Evolutionary conservation across 495 filamentous ascomycete genomes (phyloP).

Genomic region (Annulohypoxylon maeteangense): DNA sequence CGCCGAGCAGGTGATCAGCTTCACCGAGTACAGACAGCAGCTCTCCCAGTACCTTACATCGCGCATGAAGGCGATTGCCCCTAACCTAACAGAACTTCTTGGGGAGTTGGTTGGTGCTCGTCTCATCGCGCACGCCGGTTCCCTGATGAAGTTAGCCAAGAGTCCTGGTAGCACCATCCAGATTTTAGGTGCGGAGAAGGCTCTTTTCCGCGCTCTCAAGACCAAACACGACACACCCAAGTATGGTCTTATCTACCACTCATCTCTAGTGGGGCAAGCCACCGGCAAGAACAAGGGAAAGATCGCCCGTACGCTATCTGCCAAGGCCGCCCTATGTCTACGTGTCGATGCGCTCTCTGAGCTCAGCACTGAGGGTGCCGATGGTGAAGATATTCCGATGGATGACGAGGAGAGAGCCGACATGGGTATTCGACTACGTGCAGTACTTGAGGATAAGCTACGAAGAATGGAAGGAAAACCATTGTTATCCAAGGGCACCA

Average conservation of each 20-base stretch:
- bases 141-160: constrained; percentile 95
- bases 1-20: constrained; percentile 90
- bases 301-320: constrained; percentile 93
- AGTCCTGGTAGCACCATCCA: constrained; percentile 95
- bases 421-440: constrained; percentile 76
- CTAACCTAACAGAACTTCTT: constrained; percentile 93
- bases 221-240: constrained; percentile 99
- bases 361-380: constrained; percentile 68
- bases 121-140: constrained; percentile 95
- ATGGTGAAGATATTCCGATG: constrained; percentile 69
- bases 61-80: constrained; percentile 96
- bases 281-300: constrained; percentile 99
- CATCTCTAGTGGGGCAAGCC: constrained; percentile 94
- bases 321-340: constrained; percentile 91
- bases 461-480: constrained; percentile 91
- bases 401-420: constrained; percentile 87
- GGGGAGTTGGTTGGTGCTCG: constrained; percentile 95
- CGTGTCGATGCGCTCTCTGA: constrained; percentile 92
- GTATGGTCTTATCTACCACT: constrained; percentile 99
- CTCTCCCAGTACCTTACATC: constrained; percentile 89
- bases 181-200: constrained; percentile 98
- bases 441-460: constrained; percentile 86
- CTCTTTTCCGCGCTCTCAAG: constrained; percentile 96
- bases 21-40: constrained; percentile 88
- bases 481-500: constrained; percentile 76